Evolutionary conservation across 371 early-diverging fungal genomes (phyloP).

Genomic region (Apophysomyces elegans): DNA sequence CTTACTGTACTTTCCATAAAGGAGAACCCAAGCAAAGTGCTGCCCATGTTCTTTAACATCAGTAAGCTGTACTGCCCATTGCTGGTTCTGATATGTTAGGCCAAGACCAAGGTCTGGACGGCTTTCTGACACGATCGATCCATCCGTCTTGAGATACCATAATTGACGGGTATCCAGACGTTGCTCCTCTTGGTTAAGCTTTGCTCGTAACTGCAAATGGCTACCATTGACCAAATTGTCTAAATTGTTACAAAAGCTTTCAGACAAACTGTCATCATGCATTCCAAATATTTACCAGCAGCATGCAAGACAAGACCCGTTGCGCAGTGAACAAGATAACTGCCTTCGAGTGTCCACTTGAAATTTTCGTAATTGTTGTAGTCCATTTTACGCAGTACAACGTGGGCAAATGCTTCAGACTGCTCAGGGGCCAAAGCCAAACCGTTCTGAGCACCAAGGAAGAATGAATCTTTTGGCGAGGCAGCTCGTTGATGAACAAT

Average conservation of each 20-base stretch:
- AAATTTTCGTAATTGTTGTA: constrained; percentile 22
- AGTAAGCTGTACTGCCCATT: constrained; percentile 32
- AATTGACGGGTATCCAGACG: constrained; percentile 32
- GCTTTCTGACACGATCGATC: constrained; percentile 35
- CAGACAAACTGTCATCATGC: not conserved
- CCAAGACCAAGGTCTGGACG: constrained; percentile 33
- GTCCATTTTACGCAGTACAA: constrained; percentile 18
- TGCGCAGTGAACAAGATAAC: constrained; percentile 52
- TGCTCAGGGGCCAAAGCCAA: constrained; percentile 35
- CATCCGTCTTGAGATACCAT: constrained; percentile 46
- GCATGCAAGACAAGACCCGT: constrained; percentile 43
- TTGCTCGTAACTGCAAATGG: constrained; percentile 27
- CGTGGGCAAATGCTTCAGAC: constrained; percentile 21
- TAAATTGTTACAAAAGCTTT: constrained; percentile 13
- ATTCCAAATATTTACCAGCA: constrained; percentile 30
- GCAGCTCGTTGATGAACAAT: constrained; percentile 22
- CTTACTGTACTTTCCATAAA: constrained; percentile 36
- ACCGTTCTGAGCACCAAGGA: constrained; percentile 29
- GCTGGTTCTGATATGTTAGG: constrained; percentile 26
- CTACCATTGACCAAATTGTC: constrained; percentile 31
- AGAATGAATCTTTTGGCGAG: constrained; percentile 28
- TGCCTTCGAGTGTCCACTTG: constrained; percentile 50
- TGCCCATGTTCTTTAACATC: constrained; percentile 26
- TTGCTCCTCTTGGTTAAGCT: constrained; percentile 17
- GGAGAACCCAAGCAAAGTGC: constrained; percentile 40